A percentile compares a stretch with the other conserved stretches of the same genome.
Conservation (phyloP, 441 rosid species). For the Pelargonium australe region DNA sequence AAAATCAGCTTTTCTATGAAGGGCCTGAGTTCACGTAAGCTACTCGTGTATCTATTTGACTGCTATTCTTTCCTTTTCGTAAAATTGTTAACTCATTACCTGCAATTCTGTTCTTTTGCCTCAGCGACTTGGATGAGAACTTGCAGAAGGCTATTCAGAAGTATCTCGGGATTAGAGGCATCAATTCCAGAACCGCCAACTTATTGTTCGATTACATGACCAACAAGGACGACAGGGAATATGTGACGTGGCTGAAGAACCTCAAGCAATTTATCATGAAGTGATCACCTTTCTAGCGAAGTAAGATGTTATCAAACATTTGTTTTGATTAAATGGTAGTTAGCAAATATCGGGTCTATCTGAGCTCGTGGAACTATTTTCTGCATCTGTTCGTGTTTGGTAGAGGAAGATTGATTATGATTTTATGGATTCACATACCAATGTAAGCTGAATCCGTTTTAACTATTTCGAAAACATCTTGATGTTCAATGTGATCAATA, state of each 20-base stretch:
- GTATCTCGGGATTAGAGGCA: slow-evolving; percentile 26
- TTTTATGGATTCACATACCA: no score
- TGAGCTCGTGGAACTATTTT: no score
- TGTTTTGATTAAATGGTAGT: no score
- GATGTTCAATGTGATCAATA: no score
- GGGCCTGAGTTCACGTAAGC: slow-evolving; percentile 71
- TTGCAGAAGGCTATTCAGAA: slow-evolving; percentile 28
- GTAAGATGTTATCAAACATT: no score
- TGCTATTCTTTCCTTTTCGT: not conserved
- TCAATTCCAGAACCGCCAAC: slow-evolving; percentile 28
- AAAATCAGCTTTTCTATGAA: slow-evolving; percentile 51
- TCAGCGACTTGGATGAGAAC: slow-evolving; percentile 21
- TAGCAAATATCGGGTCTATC: no score
- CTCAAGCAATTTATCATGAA: slow-evolving; percentile 22
- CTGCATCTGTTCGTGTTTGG: no score
- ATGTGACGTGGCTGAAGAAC: slow-evolving; percentile 23
- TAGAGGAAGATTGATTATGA: no score
- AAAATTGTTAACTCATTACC: not conserved
- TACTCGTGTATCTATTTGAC: not conserved
- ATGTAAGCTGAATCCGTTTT: no score
- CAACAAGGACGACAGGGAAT: slow-evolving; percentile 25
- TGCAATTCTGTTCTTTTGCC: not conserved
- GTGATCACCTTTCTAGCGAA: no score
- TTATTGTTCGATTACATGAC: slow-evolving; percentile 27
- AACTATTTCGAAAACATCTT: no score